phyloP scores from a whole-genome alignment of 2,329 filamentous ascomycete genomes.

The Amauroascus verrucosus region DNA sequence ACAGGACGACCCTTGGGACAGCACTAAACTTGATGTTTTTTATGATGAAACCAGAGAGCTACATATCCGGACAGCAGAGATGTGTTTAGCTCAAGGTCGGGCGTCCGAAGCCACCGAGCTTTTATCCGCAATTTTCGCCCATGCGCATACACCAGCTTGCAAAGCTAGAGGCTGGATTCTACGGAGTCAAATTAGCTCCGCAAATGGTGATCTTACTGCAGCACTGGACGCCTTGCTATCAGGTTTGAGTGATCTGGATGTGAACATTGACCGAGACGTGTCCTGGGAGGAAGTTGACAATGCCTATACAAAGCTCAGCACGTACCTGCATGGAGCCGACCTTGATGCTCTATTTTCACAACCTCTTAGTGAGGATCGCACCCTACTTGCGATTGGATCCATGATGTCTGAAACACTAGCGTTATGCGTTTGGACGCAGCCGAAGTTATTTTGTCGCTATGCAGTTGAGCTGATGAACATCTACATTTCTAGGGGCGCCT shows the following conservation, averaged over 20 bases:
- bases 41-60: conserved; percentile 80
- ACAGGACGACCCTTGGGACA: conserved; percentile 68
- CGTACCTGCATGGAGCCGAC: conserved; percentile 51
- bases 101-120: conserved; percentile 56
- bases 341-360: conserved; percentile 31
- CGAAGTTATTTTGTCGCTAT: conserved; percentile 49
- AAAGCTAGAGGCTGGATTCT: conserved; percentile 77
- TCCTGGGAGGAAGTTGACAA: conserved; percentile 68
- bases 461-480: conserved; percentile 49
- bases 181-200: conserved; percentile 65
- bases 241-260: conserved; percentile 59
- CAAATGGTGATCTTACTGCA: conserved; percentile 58
- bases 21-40: conserved; percentile 57
- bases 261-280: conserved; percentile 54
- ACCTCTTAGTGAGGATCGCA: conserved; percentile 35
- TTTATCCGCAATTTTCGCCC: conserved; percentile 58
- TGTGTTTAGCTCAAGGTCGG: conserved; percentile 68
- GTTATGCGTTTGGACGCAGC: conserved; percentile 51
- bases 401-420: conserved; percentile 50
- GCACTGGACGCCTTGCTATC: conserved; percentile 62
- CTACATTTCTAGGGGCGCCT: conserved; percentile 46
- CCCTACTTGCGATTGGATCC: conserved; percentile 40
- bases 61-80: conserved; percentile 70
- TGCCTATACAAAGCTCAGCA: conserved; percentile 56
- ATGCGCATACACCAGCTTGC: conserved; percentile 62